Conservation (phyloP, 2,329 filamentous ascomycete species). For the Alternaria conjuncta region DNA sequence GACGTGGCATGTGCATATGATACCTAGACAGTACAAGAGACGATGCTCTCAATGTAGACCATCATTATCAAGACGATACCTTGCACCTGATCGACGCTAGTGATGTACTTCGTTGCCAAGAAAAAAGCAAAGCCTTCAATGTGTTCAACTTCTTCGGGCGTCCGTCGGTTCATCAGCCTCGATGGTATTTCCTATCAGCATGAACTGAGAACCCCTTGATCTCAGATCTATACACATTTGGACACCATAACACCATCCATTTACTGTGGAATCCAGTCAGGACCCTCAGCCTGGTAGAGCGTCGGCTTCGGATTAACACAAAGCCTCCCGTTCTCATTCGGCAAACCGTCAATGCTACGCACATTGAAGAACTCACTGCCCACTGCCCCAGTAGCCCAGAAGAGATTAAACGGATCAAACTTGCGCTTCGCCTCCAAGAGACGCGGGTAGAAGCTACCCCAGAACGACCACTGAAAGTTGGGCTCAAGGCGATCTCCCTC, state of each 20-base stretch:
- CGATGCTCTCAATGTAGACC: background rate
- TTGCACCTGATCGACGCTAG: background rate
- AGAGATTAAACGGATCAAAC: background rate
- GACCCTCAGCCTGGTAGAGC: background rate
- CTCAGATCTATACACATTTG: background rate
- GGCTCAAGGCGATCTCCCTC: background rate
- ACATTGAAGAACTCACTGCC: background rate
- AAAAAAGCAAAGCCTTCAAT: background rate
- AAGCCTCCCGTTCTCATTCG: background rate
- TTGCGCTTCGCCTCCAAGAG: background rate
- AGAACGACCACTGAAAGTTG: background rate
- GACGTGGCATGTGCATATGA: slow-evolving; percentile 17
- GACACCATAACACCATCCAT: background rate
- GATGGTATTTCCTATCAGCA: background rate
- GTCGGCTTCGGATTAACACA: background rate
- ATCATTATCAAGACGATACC: background rate
- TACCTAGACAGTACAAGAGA: slow-evolving; percentile 6
- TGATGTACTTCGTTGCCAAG: background rate
- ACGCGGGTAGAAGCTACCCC: background rate
- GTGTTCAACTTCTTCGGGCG: background rate
- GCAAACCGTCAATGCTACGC: background rate
- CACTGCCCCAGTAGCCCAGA: background rate
- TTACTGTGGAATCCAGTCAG: background rate
- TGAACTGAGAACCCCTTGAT: background rate
- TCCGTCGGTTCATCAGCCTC: background rate